Evolutionary conservation across 495 filamentous ascomycete species (phyloP).

Genomic region (Durotheca rogersii): DNA sequence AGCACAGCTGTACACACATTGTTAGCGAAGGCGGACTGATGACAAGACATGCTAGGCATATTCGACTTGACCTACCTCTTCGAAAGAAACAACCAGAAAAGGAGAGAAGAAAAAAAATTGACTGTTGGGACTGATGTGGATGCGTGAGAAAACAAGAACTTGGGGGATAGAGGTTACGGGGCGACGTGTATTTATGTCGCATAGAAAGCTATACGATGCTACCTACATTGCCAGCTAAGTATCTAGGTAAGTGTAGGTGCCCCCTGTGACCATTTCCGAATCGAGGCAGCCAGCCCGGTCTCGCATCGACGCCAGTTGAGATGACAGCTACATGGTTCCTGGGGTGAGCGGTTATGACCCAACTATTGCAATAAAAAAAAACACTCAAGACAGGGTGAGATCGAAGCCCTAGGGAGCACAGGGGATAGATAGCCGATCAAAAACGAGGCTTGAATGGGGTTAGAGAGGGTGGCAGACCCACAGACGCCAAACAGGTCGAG

Average conservation of each 20-base stretch:
- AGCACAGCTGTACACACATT: slow-evolving; percentile 40
- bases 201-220: slow-evolving; percentile 6
- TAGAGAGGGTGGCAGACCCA: slow-evolving; percentile 15
- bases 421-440: slow-evolving; percentile 10
- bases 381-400: slow-evolving; percentile 2
- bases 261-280: too few relatives aligned
- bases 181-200: slow-evolving; percentile 34
- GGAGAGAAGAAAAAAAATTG: slow-evolving; percentile 32
- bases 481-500: slow-evolving; percentile 23
- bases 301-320: too few relatives aligned
- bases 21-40: slow-evolving; percentile 6
- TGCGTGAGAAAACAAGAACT: slow-evolving; percentile 29
- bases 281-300: too few relatives aligned
- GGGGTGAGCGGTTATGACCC: slow-evolving; percentile 14
- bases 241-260: too few relatives aligned
- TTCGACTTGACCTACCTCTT: slow-evolving; percentile 34
- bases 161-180: slow-evolving; percentile 14
- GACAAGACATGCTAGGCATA: slow-evolving; percentile 4
- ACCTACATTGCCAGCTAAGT: too few relatives aligned
- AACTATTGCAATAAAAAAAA: too few relatives aligned
- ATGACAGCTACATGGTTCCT: slow-evolving; percentile 3
- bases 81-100: slow-evolving; percentile 33
- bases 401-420: slow-evolving; percentile 16
- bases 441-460: slow-evolving; percentile 18
- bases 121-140: slow-evolving; percentile 19